phyloP scores from a whole-genome alignment of 768 basidiomycete genomes.

The Brasilioporus rufonigricans region DNA sequence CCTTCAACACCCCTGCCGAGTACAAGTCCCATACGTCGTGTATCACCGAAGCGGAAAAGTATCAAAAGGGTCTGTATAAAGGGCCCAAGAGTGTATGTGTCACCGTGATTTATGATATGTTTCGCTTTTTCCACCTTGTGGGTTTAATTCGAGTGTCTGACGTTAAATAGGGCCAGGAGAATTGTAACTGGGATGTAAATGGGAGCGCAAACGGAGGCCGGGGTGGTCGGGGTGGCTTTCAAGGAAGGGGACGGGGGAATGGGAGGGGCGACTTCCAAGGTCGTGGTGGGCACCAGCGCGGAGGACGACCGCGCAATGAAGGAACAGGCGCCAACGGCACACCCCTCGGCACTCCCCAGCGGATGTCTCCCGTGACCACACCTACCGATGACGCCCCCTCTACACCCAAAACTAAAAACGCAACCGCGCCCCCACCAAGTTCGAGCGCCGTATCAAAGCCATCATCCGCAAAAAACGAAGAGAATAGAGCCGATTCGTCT shows the following conservation, averaged over 20 bases:
- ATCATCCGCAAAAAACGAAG: slow-evolving; percentile 1
- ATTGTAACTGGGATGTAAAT: slow-evolving; percentile 11
- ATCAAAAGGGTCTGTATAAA: slow-evolving; percentile 83
- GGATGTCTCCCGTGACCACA: slow-evolving; percentile 45
- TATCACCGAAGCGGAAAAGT: slow-evolving; percentile 91
- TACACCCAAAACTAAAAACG: not conserved
- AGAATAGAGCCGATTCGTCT: not conserved
- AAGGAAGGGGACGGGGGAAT: slow-evolving; percentile 32
- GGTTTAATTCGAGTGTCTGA: not conserved
- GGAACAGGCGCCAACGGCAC: slow-evolving; percentile 68
- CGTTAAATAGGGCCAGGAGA: not conserved
- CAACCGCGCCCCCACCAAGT: not conserved
- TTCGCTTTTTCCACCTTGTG: not conserved
- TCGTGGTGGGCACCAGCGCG: slow-evolving; percentile 26
- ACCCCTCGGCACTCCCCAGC: slow-evolving; percentile 62
- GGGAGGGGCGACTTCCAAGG: slow-evolving; percentile 32
- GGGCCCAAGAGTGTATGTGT: slow-evolving; percentile 54
- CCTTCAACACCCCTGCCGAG: slow-evolving; percentile 71
- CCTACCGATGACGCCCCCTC: slow-evolving; percentile 12
- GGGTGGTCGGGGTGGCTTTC: slow-evolving; percentile 9
- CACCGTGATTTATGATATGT: no score
- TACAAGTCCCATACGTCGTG: slow-evolving; percentile 84
- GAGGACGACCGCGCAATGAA: slow-evolving; percentile 21
- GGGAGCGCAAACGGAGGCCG: slow-evolving; percentile 11
- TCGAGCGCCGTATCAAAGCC: not conserved